phyloP scores from a whole-genome alignment of 345 rosid species.

The Geranium brycei region DNA sequence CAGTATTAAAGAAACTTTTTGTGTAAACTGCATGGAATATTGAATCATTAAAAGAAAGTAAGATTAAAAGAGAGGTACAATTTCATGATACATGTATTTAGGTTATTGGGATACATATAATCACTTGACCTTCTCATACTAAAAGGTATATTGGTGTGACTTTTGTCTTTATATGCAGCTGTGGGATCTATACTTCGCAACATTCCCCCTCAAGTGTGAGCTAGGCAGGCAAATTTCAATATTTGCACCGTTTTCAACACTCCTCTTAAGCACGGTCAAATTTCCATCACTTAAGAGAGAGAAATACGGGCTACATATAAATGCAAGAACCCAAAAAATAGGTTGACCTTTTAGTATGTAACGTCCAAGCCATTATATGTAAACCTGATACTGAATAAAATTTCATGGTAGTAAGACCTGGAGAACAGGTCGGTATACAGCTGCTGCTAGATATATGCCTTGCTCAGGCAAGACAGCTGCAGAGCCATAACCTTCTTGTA shows the following conservation, averaged over 20 bases:
- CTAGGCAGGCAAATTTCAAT: too few relatives aligned
- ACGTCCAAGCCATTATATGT: too few relatives aligned
- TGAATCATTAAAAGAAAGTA: slow-evolving; percentile 4
- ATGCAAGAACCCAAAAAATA: too few relatives aligned
- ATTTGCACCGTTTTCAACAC: too few relatives aligned
- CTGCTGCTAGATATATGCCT: slow-evolving; percentile 94
- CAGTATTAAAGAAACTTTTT: slow-evolving; percentile 71
- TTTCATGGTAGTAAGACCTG: slow-evolving; percentile 40
- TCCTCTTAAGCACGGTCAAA: too few relatives aligned
- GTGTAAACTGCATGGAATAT: slow-evolving; percentile 70
- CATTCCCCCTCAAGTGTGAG: not conserved
- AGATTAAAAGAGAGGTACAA: too few relatives aligned
- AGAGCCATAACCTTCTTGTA: slow-evolving; percentile 95
- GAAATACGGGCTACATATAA: too few relatives aligned
- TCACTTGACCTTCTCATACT: not conserved
- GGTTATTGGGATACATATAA: not conserved
- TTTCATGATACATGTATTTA: too few relatives aligned
- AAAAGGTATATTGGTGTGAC: not conserved
- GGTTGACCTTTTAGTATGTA: too few relatives aligned
- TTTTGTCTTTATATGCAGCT: not conserved
- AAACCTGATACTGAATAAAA: too few relatives aligned
- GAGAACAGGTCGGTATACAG: slow-evolving; percentile 85
- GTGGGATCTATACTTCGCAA: not conserved
- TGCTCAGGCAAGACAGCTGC: slow-evolving; percentile 94
- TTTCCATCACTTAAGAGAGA: too few relatives aligned